Evolutionary conservation across 2,329 filamentous ascomycete genomes (phyloP).

Genomic region (Diplocarpon mali): DNA sequence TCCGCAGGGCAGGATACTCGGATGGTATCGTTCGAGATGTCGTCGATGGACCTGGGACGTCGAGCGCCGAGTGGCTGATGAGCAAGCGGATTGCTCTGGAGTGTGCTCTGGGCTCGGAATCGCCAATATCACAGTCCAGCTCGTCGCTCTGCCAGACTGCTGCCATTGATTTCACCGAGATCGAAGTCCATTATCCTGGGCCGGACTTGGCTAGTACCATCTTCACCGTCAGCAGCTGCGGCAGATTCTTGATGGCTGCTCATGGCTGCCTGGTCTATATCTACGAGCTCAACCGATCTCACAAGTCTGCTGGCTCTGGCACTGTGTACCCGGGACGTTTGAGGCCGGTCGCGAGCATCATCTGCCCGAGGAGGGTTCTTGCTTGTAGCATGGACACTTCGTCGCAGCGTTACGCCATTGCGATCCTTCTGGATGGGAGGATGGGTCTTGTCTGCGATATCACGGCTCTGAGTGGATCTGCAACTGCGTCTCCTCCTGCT

Average conservation of each 20-base stretch:
- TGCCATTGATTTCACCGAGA: slow-evolving; percentile 29
- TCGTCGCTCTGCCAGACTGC: slow-evolving; percentile 28
- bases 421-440: slow-evolving; percentile 47
- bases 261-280: slow-evolving; percentile 44
- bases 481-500: neutral
- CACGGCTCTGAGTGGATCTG: slow-evolving; percentile 14
- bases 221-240: slow-evolving; percentile 42
- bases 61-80: slow-evolving; percentile 24
- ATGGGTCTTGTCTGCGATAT: slow-evolving; percentile 51
- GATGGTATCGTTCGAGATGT: slow-evolving; percentile 29
- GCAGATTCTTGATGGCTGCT: slow-evolving; percentile 44
- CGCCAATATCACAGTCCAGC: slow-evolving; percentile 1
- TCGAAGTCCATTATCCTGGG: slow-evolving; percentile 22
- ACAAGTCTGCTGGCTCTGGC: slow-evolving; percentile 1
- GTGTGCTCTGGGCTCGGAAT: slow-evolving; percentile 27
- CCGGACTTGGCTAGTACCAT: slow-evolving; percentile 16
- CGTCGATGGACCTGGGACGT: slow-evolving; percentile 15
- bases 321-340: slow-evolving; percentile 24
- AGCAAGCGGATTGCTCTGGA: slow-evolving; percentile 34
- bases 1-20: slow-evolving; percentile 45
- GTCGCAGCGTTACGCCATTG: slow-evolving; percentile 41
- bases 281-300: slow-evolving; percentile 32
- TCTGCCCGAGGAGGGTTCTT: slow-evolving; percentile 45
- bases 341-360: slow-evolving; percentile 39
- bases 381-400: slow-evolving; percentile 53